Percentiles rank a stretch among this genome's conserved stretches.
These are phyloP conservation scores for Trichoderma koningiopsis DNA, from an alignment of 2,329 filamentous ascomycete species.

Conservation along the genomic window DNA sequence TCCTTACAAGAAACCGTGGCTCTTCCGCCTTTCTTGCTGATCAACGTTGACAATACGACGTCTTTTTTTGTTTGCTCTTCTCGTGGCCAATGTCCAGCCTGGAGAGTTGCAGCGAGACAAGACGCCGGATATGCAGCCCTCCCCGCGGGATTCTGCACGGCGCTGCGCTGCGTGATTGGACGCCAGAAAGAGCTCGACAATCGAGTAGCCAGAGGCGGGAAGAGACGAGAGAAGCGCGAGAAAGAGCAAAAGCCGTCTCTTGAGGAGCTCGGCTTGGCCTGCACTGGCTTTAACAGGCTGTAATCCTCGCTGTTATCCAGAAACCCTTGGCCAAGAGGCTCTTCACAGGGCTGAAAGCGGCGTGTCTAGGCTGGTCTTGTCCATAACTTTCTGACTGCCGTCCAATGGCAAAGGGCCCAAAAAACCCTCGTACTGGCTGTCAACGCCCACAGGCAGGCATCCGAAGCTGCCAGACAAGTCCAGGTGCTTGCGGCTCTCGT, in stretches of 20 bases:
- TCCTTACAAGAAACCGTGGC: background rate
- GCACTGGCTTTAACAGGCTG: background rate
- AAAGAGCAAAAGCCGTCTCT: background rate
- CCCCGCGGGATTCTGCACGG: background rate
- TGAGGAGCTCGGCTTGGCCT: background rate
- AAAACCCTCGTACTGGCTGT: background rate
- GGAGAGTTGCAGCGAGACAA: background rate
- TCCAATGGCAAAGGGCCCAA: background rate
- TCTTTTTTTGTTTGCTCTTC: background rate
- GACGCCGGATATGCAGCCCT: conserved; percentile 10
- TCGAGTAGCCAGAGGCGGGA: background rate
- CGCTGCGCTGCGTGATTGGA: background rate
- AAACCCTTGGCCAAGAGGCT: conserved; percentile 5
- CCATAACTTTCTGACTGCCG: conserved; percentile 9
- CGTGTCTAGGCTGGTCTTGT: conserved; percentile 4
- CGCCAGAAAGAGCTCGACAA: background rate
- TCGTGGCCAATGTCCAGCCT: background rate
- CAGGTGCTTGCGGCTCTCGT: too few relatives aligned
- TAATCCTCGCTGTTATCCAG: background rate
- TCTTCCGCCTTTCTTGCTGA: background rate
- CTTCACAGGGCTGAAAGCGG: conserved; percentile 6
- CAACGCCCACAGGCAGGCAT: background rate
- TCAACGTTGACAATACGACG: background rate
- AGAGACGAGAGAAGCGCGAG: background rate
- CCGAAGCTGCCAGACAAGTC: conserved; percentile 14